Evolutionary conservation across 495 filamentous ascomycete genomes (phyloP), one percentile per base, ranked within the genome.

Genomic region (Talaromyces thailandensis): DNA sequence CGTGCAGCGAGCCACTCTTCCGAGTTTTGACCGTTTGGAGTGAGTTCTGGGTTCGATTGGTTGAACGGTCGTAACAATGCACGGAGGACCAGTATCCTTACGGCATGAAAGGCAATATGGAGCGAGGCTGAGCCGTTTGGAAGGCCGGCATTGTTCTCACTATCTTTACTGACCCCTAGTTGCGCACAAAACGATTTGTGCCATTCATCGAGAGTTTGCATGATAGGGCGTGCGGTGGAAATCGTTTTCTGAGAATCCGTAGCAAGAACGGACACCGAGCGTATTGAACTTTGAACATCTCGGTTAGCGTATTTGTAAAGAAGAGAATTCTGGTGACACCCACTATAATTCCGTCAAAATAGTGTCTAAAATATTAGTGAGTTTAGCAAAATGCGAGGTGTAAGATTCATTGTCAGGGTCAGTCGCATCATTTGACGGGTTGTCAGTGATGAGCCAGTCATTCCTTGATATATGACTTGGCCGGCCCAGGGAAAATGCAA

Each of bases 401-500:
- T 21, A 57, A 12, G 6, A 21, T 35, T 57, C 26, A 21, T 35
- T 35, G 2, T 16, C 12, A 29, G 16, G 28, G 5, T 57, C 55
- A 2, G 16, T 25, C n/a, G 9, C 55, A 24, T 31, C 55, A 57
- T 11, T 23, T 11, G 55, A 31, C 12, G 14, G 14, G 18, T 57
- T 21, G 4, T 57, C 55, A 23, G 55, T 57, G 12, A 57, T 8
- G 6, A 57, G 14, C 55, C 55, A 57, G 29, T 57, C 18, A 11
- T 57, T 35, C 12, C 5, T 31, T 9, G 55, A 57, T 18, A 57
- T 57, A 57, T 57, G 55, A 57, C 55, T 57, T 21, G 55, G 55
- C 21, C 55, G 28, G 24, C 55, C 55, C 6, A 57, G 55, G 5
- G 26, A 32, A 57, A 57, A 57, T 0, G 55, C 55, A 35, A 18